phyloP scores from a whole-genome alignment of 2,329 filamentous ascomycete species.

The Stachybotrys chartarum region DNA sequence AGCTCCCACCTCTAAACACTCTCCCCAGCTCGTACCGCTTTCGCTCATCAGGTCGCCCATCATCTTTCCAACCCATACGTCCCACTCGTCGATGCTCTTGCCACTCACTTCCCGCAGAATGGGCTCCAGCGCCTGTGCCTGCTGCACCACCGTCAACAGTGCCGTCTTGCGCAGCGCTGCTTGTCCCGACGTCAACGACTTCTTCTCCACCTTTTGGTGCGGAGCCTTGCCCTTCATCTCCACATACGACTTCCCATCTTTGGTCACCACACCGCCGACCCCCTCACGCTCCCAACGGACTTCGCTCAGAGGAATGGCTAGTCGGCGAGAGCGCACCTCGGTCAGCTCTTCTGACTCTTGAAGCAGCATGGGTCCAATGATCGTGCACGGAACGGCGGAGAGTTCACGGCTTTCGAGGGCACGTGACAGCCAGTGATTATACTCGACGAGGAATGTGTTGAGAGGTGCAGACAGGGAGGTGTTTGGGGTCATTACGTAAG shows the following conservation, averaged over 20 bases:
- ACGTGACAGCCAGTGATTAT: constrained; percentile 74
- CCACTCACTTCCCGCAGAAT: constrained; percentile 73
- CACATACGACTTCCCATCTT: constrained; percentile 53
- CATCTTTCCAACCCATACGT: constrained; percentile 81
- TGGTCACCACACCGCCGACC: constrained; percentile 54
- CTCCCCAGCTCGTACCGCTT: constrained; percentile 71
- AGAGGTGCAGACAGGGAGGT: constrained; percentile 75
- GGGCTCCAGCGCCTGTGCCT: constrained; percentile 81
- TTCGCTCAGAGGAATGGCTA: constrained; percentile 83
- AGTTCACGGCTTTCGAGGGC: constrained; percentile 67
- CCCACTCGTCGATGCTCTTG: constrained; percentile 89
- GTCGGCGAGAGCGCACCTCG: constrained; percentile 63
- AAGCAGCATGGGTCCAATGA: constrained; percentile 68
- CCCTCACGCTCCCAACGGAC: constrained; percentile 81
- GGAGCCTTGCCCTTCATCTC: constrained; percentile 40
- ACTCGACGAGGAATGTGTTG: constrained; percentile 76
- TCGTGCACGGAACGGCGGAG: constrained; percentile 68
- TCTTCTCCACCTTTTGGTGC: constrained; percentile 31
- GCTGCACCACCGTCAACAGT: constrained; percentile 71
- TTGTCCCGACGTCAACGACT: constrained; percentile 59
- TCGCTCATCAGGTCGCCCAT: constrained; percentile 77
- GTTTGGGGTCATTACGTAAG: constrained; percentile 75
- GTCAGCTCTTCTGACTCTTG: constrained; percentile 69
- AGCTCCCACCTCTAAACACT: constrained; percentile 80
- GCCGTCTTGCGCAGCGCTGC: constrained; percentile 70